Conservation (phyloP, 306 rosid species). For the Prosopis cineraria region DNA sequence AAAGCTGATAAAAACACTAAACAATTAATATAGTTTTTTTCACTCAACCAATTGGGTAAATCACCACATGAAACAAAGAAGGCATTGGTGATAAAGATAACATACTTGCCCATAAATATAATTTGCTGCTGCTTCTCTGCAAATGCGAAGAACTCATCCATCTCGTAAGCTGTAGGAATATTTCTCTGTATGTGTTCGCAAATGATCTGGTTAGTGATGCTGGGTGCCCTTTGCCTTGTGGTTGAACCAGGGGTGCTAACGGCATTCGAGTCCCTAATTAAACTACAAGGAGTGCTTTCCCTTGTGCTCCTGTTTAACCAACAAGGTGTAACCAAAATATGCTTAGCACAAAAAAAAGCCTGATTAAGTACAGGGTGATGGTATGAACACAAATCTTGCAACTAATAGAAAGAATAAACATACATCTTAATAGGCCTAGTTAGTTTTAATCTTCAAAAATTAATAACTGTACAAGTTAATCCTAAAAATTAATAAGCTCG, state of each 20-base stretch:
- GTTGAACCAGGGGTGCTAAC: slow-evolving; percentile 68
- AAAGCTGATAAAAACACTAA: neutral
- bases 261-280: slow-evolving; percentile 59
- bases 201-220: slow-evolving; percentile 29
- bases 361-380: neutral
- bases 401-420: neutral
- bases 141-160: slow-evolving; percentile 77
- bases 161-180: slow-evolving; percentile 66
- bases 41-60: neutral
- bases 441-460: neutral
- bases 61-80: neutral
- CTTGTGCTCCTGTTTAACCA: slow-evolving; percentile 61
- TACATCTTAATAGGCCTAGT: neutral
- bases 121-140: slow-evolving; percentile 83
- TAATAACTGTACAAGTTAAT: too few relatives aligned
- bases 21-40: neutral
- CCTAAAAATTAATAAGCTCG: neutral
- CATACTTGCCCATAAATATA: slow-evolving; percentile 67
- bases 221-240: slow-evolving; percentile 50
- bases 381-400: slow-evolving; percentile 18
- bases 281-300: slow-evolving; percentile 83
- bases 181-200: slow-evolving; percentile 47
- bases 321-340: slow-evolving; percentile 12
- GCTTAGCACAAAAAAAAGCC: slow-evolving; percentile 23
- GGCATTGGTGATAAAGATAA: neutral